These are phyloP conservation scores for Gossypium ekmanianum DNA, from an alignment of 345 rosid species.

Conservation along the genomic window DNA sequence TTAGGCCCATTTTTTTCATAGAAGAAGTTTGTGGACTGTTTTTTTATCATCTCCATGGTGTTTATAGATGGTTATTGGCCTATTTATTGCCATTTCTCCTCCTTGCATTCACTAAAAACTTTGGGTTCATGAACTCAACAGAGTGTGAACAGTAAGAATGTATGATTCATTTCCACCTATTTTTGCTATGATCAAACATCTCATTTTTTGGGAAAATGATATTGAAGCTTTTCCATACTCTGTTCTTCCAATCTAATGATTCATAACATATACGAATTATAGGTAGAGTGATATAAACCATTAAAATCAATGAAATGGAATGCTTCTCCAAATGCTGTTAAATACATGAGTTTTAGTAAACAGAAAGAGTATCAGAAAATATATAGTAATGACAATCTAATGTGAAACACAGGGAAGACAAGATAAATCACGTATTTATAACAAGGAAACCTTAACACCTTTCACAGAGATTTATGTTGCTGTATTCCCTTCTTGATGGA, in stretches of 20 bases:
- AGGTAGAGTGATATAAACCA: background rate
- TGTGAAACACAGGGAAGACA: background rate
- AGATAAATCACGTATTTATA: background rate
- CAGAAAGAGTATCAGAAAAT: background rate
- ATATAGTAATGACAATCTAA: background rate
- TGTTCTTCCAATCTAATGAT: background rate
- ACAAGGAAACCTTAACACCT: background rate
- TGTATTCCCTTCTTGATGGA: constrained; percentile 27
- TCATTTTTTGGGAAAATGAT: background rate
- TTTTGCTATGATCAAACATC: background rate
- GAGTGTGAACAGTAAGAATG: too few relatives aligned
- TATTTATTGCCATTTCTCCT: too few relatives aligned
- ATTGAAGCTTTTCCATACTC: background rate
- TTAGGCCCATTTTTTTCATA: too few relatives aligned
- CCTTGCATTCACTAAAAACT: too few relatives aligned
- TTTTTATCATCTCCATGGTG: too few relatives aligned
- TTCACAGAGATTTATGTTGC: constrained; percentile 16
- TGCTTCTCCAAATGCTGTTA: background rate
- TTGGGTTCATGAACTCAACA: too few relatives aligned
- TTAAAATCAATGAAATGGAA: background rate
- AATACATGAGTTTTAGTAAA: background rate
- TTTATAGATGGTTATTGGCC: too few relatives aligned
- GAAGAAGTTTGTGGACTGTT: too few relatives aligned
- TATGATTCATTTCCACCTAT: background rate
- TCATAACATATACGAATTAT: background rate